Conservation (phyloP, 208 protist species). For the Crithidia brevicula region DNA sequence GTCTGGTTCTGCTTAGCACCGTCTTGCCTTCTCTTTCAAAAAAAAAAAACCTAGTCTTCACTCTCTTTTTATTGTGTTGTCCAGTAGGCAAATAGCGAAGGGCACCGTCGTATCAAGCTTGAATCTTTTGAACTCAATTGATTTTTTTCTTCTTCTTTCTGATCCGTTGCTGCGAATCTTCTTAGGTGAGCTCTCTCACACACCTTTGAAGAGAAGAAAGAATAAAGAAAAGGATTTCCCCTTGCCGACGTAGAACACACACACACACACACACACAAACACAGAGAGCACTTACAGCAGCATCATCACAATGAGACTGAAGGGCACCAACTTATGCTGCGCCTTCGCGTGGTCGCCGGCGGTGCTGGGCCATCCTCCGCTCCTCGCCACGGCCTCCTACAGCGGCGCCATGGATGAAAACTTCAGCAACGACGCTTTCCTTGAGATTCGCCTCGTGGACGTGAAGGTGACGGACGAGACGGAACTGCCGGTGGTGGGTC, state of each 20-base stretch:
- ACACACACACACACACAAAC: neutral
- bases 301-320: slow-evolving; percentile 56
- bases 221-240: neutral
- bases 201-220: too few relatives aligned
- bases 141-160: neutral
- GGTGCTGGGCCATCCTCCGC: slow-evolving; percentile 48
- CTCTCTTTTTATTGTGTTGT: too few relatives aligned
- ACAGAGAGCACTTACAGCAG: neutral
- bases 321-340: slow-evolving; percentile 57
- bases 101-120: too few relatives aligned
- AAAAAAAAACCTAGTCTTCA: too few relatives aligned
- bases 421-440: slow-evolving; percentile 64
- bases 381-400: slow-evolving; percentile 75
- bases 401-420: slow-evolving; percentile 77
- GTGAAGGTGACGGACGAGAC: slow-evolving; percentile 73
- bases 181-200: too few relatives aligned
- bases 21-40: too few relatives aligned
- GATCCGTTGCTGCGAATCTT: neutral
- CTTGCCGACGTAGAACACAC: too few relatives aligned
- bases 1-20: too few relatives aligned
- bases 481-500: slow-evolving; percentile 65
- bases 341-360: slow-evolving; percentile 82
- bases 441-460: slow-evolving; percentile 75
- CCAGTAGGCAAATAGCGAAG: too few relatives aligned
- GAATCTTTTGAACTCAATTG: too few relatives aligned